A percentile compares a stretch with the other conserved stretches of the same genome.
phyloP scores from a whole-genome alignment of 2,329 filamentous ascomycete genomes.

The Colletotrichum tamarilloi region DNA sequence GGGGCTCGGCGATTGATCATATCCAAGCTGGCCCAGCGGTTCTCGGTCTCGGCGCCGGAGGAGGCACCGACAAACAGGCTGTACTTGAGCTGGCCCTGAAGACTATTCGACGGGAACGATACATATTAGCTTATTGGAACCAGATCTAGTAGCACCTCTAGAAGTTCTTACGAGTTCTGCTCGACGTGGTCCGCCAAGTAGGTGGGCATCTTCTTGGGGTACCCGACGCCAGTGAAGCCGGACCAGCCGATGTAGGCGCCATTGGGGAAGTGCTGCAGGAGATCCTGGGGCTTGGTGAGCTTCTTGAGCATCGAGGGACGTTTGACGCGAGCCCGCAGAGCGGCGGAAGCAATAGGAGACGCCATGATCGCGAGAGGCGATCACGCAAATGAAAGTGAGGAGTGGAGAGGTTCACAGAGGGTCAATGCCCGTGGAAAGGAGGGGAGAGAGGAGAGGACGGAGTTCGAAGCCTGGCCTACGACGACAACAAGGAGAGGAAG shows the following conservation, averaged over 20 bases:
- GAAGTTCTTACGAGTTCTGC: conserved; percentile 65
- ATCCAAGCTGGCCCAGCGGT: conserved; percentile 87
- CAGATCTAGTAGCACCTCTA: not conserved
- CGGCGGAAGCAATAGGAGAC: conserved; percentile 71
- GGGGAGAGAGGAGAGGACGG: not conserved
- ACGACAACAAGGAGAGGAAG: not conserved
- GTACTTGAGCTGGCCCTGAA: conserved; percentile 88
- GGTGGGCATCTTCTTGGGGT: conserved; percentile 88
- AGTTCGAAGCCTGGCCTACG: not conserved
- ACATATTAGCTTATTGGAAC: not conserved
- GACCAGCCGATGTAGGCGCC: conserved; percentile 91
- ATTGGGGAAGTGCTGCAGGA: conserved; percentile 85
- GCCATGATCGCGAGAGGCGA: conserved; percentile 51
- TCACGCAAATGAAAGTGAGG: not conserved
- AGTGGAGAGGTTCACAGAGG: conserved; percentile 14
- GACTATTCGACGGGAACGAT: conserved; percentile 48
- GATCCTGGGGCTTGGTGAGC: conserved; percentile 81
- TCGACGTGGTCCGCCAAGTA: conserved; percentile 91
- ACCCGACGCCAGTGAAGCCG: conserved; percentile 90
- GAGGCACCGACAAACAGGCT: conserved; percentile 91
- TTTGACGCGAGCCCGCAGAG: conserved; percentile 80
- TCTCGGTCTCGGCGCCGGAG: conserved; percentile 89
- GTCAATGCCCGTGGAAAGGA: conserved; percentile 13
- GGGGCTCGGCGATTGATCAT: conserved; percentile 90
- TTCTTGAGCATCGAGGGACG: conserved; percentile 84